Evolutionary conservation across 108 stramenopile genomes (phyloP), one percentile per base, ranked within the genome.

Genomic region (Mediolabrus comicus): DNA sequence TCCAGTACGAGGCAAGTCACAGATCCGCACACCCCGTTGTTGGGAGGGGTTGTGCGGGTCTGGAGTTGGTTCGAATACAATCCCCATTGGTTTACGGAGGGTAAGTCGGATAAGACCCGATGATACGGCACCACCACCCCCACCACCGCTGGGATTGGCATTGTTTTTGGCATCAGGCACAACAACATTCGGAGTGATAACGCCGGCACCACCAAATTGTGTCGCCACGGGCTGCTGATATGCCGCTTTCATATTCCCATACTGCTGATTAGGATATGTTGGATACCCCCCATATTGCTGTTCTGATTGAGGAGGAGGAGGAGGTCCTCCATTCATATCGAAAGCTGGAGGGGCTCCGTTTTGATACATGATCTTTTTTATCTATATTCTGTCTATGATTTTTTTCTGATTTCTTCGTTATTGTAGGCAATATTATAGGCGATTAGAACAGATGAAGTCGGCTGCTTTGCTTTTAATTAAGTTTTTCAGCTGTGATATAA

Each of bases 21-120:
- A 94, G 57, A 94, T 89, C 4, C 92, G 88, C 3, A 94, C 92
- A 3, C 92, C 92, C 9, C 87, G 72, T 52, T 76, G 67, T 49
- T 79, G 78, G 36, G 63, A 65, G n/a, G 78, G 67, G 34, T 88
- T 75, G 56, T 89, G 84, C 38, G 92, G 92, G 62, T 91, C 90
- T 57, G 88, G 77, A 85, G 91, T 94, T 41, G 92, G 92, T 63
- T 94, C 92, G 60, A 94, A 94, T 14, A 94, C 92, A 38, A 94
- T 94, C 13, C 92, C 92, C 92, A 94, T 94, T 61, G 92, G 92
- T 74, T 94, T 94, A 34, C 86, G 80, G 1, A 94, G 77, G 11
- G 88, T 79, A 0, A 94, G 63, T 38, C 92, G 89, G 58, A 94
- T 90, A 53, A 94, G 80, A 13, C 67, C 67, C 1, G 75, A 65